Evolutionary conservation across 2,329 filamentous ascomycete species (phyloP), one percentile per base, ranked within the genome.

Genomic region (Fusarium decemcellulare): DNA sequence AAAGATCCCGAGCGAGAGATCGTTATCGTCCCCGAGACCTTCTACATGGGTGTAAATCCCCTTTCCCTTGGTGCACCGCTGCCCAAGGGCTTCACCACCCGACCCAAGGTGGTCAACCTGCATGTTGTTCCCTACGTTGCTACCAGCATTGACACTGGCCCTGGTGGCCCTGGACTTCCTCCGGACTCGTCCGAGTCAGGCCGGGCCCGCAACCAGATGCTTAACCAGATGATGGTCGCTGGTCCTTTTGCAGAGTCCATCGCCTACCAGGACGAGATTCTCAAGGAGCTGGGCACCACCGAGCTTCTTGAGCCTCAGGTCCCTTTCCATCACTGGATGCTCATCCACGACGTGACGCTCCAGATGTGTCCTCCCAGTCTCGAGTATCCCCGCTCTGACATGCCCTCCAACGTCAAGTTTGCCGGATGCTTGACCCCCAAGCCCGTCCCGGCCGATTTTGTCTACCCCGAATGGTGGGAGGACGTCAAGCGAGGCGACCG

Each of bases 391-490:
- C 72, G 77, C 5, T 76, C 77, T 10, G 79, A 81, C 56, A 61
- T 82, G 4, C 79, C 81, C 8, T 59, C 77, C 0, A 78, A 78
- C 14, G 73, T 87, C 29, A 78, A 79, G 8, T 87, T 82, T 59
- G 77, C 80, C 23, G 86, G 86, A 4, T 80, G 77, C 5, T 61
- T 84, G 6, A 78, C 81, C 0, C 76, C 76, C n/a, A 77, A 77
- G 40, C 62, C 71, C 4, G 11, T 78, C 56, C 72, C 77, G 36
- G 48, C 71, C 0, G 70, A 72, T 39, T 76, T 78, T 34, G 57
- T 59, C 3, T 78, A 76, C 39, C 85, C 86, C 1, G 30, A 70
- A 8, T 88, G 83, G 82, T 88, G 83, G 83, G 80, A 82, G 6
- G 76, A 87, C 15, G 70, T 77, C 10, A 72, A 67, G 23, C 66